Base-by-base conservation (phyloP, 1,284 basidiomycete genomes). In the Puccinia triticina region DNA sequence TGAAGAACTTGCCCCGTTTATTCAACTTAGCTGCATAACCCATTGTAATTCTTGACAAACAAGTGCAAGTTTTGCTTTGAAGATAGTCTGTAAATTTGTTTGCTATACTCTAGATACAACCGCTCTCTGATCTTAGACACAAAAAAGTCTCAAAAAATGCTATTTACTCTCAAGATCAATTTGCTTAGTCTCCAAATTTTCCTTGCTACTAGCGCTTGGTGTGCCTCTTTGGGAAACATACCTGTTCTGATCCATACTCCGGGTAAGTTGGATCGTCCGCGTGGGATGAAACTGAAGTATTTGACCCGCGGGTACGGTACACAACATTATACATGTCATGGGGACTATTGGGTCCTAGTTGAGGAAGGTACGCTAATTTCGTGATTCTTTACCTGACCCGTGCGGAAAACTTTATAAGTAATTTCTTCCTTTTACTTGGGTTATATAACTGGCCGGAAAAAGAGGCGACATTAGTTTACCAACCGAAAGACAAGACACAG, bases 281-380 rank as follows among this genome's bases (percentile, higher is more conserved):
- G n/a, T 2, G 64, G 64, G 12, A 18, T 40, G n/a, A n/a, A n/a
- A 43, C 73, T 59, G 5, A 43, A 16, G 18, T 75, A 34, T 32
- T 43, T 75, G 34, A 16, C 53, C 21, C 18, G 37, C 8, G 73
- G 53, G 32, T 4, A 34, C 14, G 73, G 73, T 40, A 29, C n/a
- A 16, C 73, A 75, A 75, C 26, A 59, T 32, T 75, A 75, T 26
- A 21, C 26, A 2, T 75, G 73, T n/a, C 12, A 32, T 11, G 34
- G 10, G 2, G 34, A 34, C 10, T 12, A 8, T 1, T 75, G 73
- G 73, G 16, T 14, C 5, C n/a, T 11, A 3, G 2, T 34, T 26
- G 73, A 53, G 29, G 73, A 50, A 37, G 18, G 73, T 75, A 18
- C 1, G 73, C 48, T 34, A n/a, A 53, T 29, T 59, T 18, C 43